A percentile compares a stretch with the other conserved stretches of the same genome.
These are phyloP conservation scores for Cladorrhinum sp. DNA, from an alignment of 2,329 filamentous ascomycete species.

Conservation along the genomic window DNA sequence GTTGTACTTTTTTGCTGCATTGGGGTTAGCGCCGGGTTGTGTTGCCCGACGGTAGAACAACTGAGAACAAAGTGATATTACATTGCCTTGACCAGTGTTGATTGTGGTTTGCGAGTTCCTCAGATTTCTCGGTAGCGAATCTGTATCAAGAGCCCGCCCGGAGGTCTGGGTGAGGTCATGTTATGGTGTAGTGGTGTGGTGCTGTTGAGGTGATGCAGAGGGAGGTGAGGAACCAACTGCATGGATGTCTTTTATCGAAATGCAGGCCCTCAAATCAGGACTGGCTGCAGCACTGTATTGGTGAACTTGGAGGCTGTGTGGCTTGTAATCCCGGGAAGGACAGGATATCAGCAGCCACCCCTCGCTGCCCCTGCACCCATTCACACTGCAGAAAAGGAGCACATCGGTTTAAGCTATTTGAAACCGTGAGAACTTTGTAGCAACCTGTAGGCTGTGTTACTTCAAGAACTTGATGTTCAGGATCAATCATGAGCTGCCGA, in stretches of 20 bases:
- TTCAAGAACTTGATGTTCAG: neutral
- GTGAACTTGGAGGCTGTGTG: neutral
- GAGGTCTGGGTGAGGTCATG: too few relatives aligned
- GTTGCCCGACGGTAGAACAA: neutral
- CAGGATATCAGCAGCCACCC: neutral
- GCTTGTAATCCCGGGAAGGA: neutral
- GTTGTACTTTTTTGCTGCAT: constrained; percentile 19
- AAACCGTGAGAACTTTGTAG: neutral
- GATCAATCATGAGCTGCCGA: neutral
- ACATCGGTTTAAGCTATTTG: neutral
- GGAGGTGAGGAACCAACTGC: neutral
- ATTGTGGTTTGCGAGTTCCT: neutral
- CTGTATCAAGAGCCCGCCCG: neutral
- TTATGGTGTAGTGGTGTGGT: too few relatives aligned
- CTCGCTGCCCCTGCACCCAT: neutral
- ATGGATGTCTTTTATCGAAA: neutral
- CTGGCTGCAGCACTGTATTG: too few relatives aligned
- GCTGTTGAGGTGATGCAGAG: neutral
- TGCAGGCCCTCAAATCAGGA: too few relatives aligned
- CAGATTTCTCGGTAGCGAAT: neutral
- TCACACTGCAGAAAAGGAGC: neutral
- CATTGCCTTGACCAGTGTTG: neutral
- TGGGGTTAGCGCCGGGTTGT: constrained; percentile 12
- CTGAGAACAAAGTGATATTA: too few relatives aligned
- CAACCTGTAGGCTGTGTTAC: neutral